Conservation (phyloP, 805 yeast species). For the Pichia deserticola region DNA sequence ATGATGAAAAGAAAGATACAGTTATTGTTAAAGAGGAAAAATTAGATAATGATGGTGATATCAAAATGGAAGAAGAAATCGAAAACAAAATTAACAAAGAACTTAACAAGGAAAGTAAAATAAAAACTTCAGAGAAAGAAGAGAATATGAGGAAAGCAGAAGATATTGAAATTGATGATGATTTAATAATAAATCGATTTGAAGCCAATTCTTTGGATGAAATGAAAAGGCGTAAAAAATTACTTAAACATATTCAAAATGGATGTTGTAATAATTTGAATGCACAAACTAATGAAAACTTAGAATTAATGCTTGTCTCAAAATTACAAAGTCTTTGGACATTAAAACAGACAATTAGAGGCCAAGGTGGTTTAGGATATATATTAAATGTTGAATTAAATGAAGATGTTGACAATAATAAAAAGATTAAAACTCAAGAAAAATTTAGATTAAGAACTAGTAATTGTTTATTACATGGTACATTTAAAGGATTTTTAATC, state of each 20-base stretch:
- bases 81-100: neutral
- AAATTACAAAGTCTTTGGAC: constrained; percentile 68
- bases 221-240: constrained; percentile 17
- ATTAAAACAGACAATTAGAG: constrained; percentile 58
- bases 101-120: neutral
- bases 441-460: constrained; percentile 52
- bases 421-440: constrained; percentile 28
- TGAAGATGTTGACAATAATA: constrained; percentile 13
- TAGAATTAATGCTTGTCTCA: constrained; percentile 46
- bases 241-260: constrained; percentile 23
- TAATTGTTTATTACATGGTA: constrained; percentile 68
- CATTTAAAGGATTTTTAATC: constrained; percentile 60
- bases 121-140: too few species aligned
- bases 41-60: constrained; percentile 4
- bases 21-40: neutral
- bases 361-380: constrained; percentile 68
- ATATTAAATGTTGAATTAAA: constrained; percentile 34
- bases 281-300: constrained; percentile 34
- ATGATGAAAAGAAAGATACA: neutral
- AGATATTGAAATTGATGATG: constrained; percentile 13
- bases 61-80: constrained; percentile 6
- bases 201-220: constrained; percentile 17
- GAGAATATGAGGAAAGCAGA: too few species aligned
- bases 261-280: constrained; percentile 46
- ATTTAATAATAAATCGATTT: constrained; percentile 17